These are phyloP conservation scores for Colletotrichum acutatum DNA, from an alignment of 2,329 filamentous ascomycete genomes.

Conservation along the genomic window DNA sequence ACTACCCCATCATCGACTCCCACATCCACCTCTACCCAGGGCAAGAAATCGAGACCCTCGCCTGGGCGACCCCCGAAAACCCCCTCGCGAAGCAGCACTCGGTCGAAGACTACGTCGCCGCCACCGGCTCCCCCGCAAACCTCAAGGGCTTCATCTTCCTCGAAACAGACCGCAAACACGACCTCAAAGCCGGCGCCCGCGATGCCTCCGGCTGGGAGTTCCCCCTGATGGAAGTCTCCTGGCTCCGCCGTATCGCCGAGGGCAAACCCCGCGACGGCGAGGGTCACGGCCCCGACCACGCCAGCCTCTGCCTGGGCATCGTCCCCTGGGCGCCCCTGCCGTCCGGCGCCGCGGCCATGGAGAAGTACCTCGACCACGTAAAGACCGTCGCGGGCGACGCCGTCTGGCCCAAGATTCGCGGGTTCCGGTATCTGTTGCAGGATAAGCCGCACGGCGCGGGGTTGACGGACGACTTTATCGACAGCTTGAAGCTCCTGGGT, in stretches of 20 bases:
- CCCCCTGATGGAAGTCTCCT: constrained; percentile 78
- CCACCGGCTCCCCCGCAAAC: constrained; percentile 51
- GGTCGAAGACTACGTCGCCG: constrained; percentile 69
- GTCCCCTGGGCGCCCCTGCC: constrained; percentile 90
- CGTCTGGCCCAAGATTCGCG: constrained; percentile 76
- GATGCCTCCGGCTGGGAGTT: constrained; percentile 70
- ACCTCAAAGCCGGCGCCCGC: constrained; percentile 57
- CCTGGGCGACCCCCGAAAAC: constrained; percentile 73
- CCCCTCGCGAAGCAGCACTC: constrained; percentile 74
- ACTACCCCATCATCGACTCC: constrained; percentile 80
- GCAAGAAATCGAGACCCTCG: constrained; percentile 72
- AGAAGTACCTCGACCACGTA: constrained; percentile 72
- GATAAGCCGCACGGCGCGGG: constrained; percentile 76
- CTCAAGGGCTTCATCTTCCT: constrained; percentile 82
- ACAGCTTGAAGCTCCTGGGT: constrained; percentile 73
- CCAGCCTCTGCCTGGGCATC: constrained; percentile 72
- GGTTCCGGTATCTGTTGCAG: constrained; percentile 87
- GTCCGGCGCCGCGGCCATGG: constrained; percentile 68
- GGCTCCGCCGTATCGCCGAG: constrained; percentile 73
- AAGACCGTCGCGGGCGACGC: constrained; percentile 68
- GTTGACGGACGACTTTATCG: constrained; percentile 72
- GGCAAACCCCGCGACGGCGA: constrained; percentile 67
- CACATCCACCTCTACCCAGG: constrained; percentile 90
- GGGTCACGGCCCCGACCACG: constrained; percentile 64
- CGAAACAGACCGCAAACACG: constrained; percentile 81